Evolutionary conservation across 805 yeast genomes (phyloP).

Genomic region (Yamadazyma olivae): DNA sequence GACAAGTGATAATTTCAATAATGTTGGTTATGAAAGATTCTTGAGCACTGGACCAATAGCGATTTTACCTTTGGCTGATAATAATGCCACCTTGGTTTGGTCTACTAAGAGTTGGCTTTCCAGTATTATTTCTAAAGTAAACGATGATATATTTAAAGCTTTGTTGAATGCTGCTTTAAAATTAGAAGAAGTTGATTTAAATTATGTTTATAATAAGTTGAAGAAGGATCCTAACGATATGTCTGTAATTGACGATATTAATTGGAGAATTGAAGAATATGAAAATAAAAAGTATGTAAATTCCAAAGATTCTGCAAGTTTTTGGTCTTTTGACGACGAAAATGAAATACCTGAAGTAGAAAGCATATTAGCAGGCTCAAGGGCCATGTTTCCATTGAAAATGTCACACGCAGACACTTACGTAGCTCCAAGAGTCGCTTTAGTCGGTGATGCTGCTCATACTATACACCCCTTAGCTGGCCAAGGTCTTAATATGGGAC

Average conservation of each 20-base stretch:
- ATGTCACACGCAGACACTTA: slow-evolving; percentile 90
- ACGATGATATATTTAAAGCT: slow-evolving; percentile 60
- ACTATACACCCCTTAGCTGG: slow-evolving; percentile 97
- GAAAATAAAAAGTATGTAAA: slow-evolving; percentile 22
- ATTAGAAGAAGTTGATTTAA: slow-evolving; percentile 73
- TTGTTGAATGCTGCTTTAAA: slow-evolving; percentile 84
- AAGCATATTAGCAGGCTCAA: slow-evolving; percentile 55
- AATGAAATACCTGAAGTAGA: slow-evolving; percentile 65
- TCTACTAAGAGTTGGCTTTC: slow-evolving; percentile 78
- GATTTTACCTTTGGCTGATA: slow-evolving; percentile 80
- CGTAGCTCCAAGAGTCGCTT: slow-evolving; percentile 77
- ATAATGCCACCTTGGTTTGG: slow-evolving; percentile 93
- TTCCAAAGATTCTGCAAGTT: slow-evolving; percentile 12
- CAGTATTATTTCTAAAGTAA: slow-evolving; percentile 52
- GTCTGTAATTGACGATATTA: slow-evolving; percentile 61
- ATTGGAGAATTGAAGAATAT: slow-evolving; percentile 52
- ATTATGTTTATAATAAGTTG: slow-evolving; percentile 54
- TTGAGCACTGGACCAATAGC: slow-evolving; percentile 92
- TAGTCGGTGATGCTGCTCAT: slow-evolving; percentile 99
- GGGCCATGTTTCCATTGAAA: slow-evolving; percentile 87
- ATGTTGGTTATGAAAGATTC: slow-evolving; percentile 92
- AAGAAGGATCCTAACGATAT: slow-evolving; percentile 39
- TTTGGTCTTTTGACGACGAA: slow-evolving; percentile 34
- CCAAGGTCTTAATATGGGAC: slow-evolving; percentile 98
- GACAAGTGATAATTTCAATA: slow-evolving; percentile 58